Base-by-base conservation (phyloP, 106 monocot genomes). In the Xerophyta viscosa region DNA sequence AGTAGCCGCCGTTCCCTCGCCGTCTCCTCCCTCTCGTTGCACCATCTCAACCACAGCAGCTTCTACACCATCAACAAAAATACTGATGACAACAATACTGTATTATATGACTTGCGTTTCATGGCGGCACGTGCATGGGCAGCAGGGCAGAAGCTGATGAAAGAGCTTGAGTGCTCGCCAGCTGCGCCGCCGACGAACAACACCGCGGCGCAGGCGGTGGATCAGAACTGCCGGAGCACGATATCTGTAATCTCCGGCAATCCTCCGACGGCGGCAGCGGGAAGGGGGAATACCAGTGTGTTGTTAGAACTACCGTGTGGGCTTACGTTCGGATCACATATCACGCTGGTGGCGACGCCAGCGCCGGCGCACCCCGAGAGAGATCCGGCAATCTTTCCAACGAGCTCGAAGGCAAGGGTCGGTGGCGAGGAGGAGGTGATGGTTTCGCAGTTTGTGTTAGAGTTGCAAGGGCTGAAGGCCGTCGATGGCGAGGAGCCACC, bases 391-490 rank as follows among this genome's bases (percentile, higher is more conserved):
- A 82, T 82, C 29, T 33, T 33, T 33, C 33, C 33, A 33, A 11
- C 33, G 5, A 11, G 33, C 5, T 11, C 5, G 11, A 13, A 61
- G 42, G 6, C 36, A 3, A 24, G 30, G 21, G 64, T 27, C 41
- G 69, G 63, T 6, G 68, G 77, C 39, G 68, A 65, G 6, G 45
- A 31, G 46, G 14, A 68, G 11, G 51, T 68, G 18, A 65, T 82
- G 77, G 77, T 77, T 29, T 72, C 72, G n/a, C 82, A 82, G 82
- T 82, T 82, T 60, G 72, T 77, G 69, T 29, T 82, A 68, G 82
- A 82, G 72, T 50, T 82, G 26, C 68, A 69, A 52, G 82, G 82
- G 24, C 57, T 77, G 6, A 77, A 66, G 58, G 54, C 69, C 2
- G 82, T 82, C 19, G 77, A 82, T 24, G 82, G 82, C 4, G 82